Evolutionary conservation across 768 basidiomycete genomes (phyloP), one percentile per base, ranked within the genome.

Genomic region (Rhodotorula sphaerocarpa): DNA sequence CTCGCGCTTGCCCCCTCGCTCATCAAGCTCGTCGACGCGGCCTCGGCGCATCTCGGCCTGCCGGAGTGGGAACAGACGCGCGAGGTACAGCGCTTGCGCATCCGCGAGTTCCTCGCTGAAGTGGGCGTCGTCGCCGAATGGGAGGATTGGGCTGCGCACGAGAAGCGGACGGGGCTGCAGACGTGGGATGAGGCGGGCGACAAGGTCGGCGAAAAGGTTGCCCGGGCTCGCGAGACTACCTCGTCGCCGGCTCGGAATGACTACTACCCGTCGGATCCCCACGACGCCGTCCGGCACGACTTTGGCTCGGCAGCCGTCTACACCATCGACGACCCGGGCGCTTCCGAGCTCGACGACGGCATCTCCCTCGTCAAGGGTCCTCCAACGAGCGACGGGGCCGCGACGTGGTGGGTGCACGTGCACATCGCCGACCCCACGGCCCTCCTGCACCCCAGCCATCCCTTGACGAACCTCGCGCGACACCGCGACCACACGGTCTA

Each of bases 361-460:
- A 70, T 99, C 36, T 92, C 91, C 3, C 72, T 96, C 34, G 87
- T 93, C 66, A 72, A 76, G n/a, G 79, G 85, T 36, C 78, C 80
- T 0, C 48, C 61, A 4, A 15, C 57, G 7, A 11, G 47, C 7
- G 76, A 76, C 6, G 83, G 86, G 51, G 82, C 82, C 3, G 81
- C 79, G 21, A 79, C 75, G 25, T 73, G 76, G 48, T 97, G 95
- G 93, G 73, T 93, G 16, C 92, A 96, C 70, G 79, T 86, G 30
- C 95, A 97, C 73, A 80, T 99, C 59, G 92, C 95, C 15, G 95
- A 99, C 74, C 92, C 92, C 1, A 90, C 89, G 3, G 78, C 84
- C 16, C 68, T 86, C 51, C 79, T 99, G 30, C 85, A 84, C 25
- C 87, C 86, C 0, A 79, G 79, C 2, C 86, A 92, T 73, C 68